A percentile compares a stretch with the other conserved stretches of the same genome.
These are phyloP conservation scores for Hevea brasiliensis DNA, from an alignment of 345 rosid genomes.

Conservation along the genomic window DNA sequence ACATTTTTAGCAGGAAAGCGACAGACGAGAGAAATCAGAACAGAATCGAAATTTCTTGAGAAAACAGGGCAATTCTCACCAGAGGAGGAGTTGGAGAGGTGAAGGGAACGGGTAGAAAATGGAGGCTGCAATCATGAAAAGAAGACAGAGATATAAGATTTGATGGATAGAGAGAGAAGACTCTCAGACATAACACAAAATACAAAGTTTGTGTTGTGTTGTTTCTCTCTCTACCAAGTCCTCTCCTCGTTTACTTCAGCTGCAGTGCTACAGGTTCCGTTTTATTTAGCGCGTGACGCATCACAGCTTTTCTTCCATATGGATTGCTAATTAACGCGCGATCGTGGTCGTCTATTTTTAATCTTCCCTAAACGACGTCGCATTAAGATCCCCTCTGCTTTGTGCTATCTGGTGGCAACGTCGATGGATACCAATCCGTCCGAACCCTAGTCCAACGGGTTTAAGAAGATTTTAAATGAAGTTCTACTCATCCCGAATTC, in stretches of 20 bases:
- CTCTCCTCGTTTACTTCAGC: constrained; percentile 21
- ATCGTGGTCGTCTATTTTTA: background rate
- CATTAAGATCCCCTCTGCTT: background rate
- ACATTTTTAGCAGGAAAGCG: constrained; percentile 8
- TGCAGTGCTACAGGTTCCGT: background rate
- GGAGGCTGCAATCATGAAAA: constrained; percentile 18
- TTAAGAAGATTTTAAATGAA: too few relatives aligned
- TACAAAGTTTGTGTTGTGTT: constrained; percentile 5
- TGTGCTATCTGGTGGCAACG: too few relatives aligned
- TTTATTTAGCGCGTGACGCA: background rate
- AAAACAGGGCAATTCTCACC: background rate
- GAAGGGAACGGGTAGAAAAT: background rate
- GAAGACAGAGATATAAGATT: constrained; percentile 5
- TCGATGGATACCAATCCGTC: too few relatives aligned
- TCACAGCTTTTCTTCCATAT: background rate
- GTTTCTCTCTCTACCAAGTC: background rate
- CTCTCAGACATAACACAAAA: background rate
- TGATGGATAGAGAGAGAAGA: constrained; percentile 17
- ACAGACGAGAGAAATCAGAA: background rate
- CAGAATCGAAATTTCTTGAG: constrained; percentile 1
- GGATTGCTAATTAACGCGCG: background rate
- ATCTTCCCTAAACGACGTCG: background rate
- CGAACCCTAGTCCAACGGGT: too few relatives aligned
- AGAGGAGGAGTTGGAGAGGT: background rate
- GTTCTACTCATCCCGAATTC: too few relatives aligned